Percentiles rank a stretch among this genome's conserved stretches.
Conservation (phyloP, 176 grass and related monocot genomes). For the Pontederia crassipes region DNA sequence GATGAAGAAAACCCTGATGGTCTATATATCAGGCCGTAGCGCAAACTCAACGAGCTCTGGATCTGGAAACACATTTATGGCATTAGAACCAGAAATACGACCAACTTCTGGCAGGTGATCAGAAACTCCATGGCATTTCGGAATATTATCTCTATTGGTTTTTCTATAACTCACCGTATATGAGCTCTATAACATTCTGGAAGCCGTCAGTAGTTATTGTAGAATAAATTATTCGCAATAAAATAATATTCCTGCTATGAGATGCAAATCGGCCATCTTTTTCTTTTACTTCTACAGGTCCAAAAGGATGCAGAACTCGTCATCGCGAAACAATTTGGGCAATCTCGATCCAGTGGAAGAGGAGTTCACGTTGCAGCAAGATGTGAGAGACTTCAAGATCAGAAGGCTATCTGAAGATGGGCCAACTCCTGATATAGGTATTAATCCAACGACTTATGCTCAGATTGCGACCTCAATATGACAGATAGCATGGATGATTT, state of each 20-base stretch:
- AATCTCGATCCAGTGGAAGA: constrained; percentile 81
- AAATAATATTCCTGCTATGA: not conserved
- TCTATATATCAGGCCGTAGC: constrained; percentile 31
- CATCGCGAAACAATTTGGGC: constrained; percentile 35
- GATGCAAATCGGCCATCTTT: not conserved
- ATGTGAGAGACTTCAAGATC: constrained; percentile 49
- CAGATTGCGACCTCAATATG: not conserved
- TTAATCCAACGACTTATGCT: not conserved
- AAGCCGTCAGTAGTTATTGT: not conserved
- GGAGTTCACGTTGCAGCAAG: constrained; percentile 48
- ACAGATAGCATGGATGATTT: not conserved
- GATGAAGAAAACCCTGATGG: not conserved
- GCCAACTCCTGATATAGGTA: constrained; percentile 28
- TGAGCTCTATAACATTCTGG: not conserved
- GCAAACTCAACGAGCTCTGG: constrained; percentile 64
- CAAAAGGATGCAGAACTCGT: constrained; percentile 67
- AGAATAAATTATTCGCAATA: too few species aligned
- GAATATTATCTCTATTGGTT: too few species aligned
- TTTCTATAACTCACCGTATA: too few species aligned
- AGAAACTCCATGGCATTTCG: not conserved
- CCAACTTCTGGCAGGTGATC: constrained; percentile 41
- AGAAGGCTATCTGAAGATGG: constrained; percentile 47
- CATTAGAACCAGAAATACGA: constrained; percentile 46
- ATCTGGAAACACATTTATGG: constrained; percentile 27
- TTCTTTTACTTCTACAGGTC: constrained; percentile 26